Conservation (phyloP, 129 eudicot species). For the Smallanthus sonchifolius region DNA sequence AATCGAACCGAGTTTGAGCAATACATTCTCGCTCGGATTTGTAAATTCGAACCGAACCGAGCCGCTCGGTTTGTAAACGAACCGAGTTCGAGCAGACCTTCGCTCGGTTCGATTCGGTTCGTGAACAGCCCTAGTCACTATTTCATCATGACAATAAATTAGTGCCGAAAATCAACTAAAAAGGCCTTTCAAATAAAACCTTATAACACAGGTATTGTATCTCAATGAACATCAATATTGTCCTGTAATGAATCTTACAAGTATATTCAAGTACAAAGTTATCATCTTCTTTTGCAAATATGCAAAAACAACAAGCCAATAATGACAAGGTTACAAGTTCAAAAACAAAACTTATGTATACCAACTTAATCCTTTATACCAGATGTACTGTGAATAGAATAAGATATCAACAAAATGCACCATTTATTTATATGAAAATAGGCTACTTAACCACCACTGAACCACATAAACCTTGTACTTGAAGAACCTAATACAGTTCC, state of each 20-base stretch:
- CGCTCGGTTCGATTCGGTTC: too few species aligned
- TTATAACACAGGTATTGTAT: too few species aligned
- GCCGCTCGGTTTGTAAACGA: too few species aligned
- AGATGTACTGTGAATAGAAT: not conserved
- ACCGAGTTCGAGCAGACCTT: too few species aligned
- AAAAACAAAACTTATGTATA: not conserved
- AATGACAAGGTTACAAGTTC: not conserved
- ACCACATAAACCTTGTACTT: not conserved
- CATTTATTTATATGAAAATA: conserved; percentile 12
- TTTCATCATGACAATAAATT: not conserved
- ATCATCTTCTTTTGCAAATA: not conserved
- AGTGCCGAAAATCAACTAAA: not conserved
- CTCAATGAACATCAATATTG: too few species aligned
- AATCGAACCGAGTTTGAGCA: too few species aligned
- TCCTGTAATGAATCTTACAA: not conserved
- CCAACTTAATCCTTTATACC: not conserved
- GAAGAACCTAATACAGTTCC: not conserved
- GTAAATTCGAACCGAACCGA: too few species aligned
- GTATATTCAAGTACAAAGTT: not conserved
- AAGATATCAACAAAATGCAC: conserved; percentile 7
- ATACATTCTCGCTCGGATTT: too few species aligned
- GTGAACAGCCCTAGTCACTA: too few species aligned
- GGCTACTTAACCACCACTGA: not conserved
- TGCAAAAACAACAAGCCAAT: not conserved
- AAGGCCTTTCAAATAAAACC: too few species aligned